Evolutionary conservation across 768 basidiomycete species (phyloP).

Genomic region (Amanita inopinata): DNA sequence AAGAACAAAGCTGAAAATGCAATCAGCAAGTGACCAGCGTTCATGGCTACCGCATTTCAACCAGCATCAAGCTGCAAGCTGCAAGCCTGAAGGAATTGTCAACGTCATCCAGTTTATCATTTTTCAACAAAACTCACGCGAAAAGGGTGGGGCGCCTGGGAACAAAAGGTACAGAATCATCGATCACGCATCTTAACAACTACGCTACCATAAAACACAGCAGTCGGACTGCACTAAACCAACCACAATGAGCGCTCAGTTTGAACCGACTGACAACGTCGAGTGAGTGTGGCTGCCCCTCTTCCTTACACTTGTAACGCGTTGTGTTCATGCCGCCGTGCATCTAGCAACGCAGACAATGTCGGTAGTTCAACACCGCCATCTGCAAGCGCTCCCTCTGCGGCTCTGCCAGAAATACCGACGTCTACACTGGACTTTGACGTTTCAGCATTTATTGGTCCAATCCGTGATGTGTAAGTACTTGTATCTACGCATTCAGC

Average conservation of each 20-base stretch:
- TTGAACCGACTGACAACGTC: conserved; percentile 15
- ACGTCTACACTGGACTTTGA: conserved; percentile 34
- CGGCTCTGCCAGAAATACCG: conserved; percentile 39
- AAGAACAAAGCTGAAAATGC: conserved; percentile 42
- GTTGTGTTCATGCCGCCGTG: too few relatives aligned
- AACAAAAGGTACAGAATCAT: too few relatives aligned
- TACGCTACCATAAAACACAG: too few relatives aligned
- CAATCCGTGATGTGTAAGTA: conserved; percentile 39
- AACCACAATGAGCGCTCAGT: background rate
- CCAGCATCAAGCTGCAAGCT: too few relatives aligned
- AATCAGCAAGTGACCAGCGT: conserved; percentile 38
- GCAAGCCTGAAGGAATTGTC: too few relatives aligned
- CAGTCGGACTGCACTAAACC: conserved; percentile 2
- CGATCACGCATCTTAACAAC: too few relatives aligned
- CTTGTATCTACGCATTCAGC: conserved; percentile 13
- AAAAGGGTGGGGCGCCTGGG: conserved; percentile 8
- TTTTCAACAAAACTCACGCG: too few relatives aligned
- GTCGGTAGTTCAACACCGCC: too few relatives aligned
- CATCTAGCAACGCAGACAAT: too few relatives aligned
- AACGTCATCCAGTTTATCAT: too few relatives aligned
- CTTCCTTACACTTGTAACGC: too few relatives aligned
- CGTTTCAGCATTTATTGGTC: conserved; percentile 33
- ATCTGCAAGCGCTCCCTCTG: too few relatives aligned
- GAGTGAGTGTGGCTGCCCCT: conserved; percentile 8
- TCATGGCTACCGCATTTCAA: background rate